Evolutionary conservation across 148 eudicot genomes (phyloP), one percentile per base, ranked within the genome.

Genomic region (Camellia lanceoleosa): DNA sequence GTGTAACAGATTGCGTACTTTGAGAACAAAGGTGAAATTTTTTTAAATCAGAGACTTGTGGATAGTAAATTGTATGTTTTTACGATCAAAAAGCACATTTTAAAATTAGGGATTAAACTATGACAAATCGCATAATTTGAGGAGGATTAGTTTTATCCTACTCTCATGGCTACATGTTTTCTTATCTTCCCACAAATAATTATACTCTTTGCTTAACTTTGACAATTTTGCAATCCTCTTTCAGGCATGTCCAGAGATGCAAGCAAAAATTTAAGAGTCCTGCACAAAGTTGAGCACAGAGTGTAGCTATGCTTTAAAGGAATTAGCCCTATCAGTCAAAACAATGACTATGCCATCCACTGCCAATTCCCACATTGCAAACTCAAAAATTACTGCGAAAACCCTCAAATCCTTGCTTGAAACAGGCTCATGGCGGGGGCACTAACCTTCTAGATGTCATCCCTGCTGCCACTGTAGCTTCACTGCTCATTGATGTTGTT

Each of bases 241-340:
- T 5, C 84, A 91, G 92, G 85, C 78, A 70, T 79, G 87, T 67
- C n/a, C 61, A 1, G 92, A 85, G 77, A 69, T 85, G 51, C 83
- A 84, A 81, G 64, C 62, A 5, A 86, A 84, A 78, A 79, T 91
- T 58, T 80, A 84, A 82, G 89, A 93, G 60, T 47, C 87, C 1
- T 91, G 93, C 87, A 83, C 46, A 9, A 88, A 85, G 54, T 82
- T 91, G 83, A 86, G 91, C 80, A 63, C 73, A 3, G 91, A 91
- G 71, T 82, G 83, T 43, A 80, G 93, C 55, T 70, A 73, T 8
- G 93, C 92, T 0, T 13, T 90, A 18, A 89, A 86, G 23, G 87
- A 91, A 82, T 51, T 93, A 4, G 80, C 92, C 4, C 2, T 67
- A 18, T 73, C 88, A 9, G 83, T 93, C 41, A 83, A 81, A 58